Conservation (phyloP, 495 filamentous ascomycete species). For the Extremus antarcticus region DNA sequence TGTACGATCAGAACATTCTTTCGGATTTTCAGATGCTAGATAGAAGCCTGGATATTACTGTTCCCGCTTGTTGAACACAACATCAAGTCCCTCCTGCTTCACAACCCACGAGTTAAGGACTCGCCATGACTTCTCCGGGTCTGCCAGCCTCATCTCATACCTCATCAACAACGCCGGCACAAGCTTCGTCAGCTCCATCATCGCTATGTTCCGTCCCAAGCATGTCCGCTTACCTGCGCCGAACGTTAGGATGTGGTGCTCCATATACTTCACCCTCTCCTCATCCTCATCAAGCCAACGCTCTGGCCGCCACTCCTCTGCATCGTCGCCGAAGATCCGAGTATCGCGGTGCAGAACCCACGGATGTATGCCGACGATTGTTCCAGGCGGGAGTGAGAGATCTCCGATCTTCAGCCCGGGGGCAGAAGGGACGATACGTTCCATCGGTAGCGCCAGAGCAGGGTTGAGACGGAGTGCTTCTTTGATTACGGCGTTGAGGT, state of each 20-base stretch:
- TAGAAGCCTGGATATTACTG: neutral
- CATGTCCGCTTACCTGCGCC: constrained; percentile 23
- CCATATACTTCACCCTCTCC: constrained; percentile 17
- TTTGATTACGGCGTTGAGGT: constrained; percentile 30
- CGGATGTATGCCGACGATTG: constrained; percentile 18
- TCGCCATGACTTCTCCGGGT: constrained; percentile 17
- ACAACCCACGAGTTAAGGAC: constrained; percentile 17
- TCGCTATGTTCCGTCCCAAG: constrained; percentile 24
- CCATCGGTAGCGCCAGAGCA: constrained; percentile 31
- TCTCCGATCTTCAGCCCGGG: constrained; percentile 19
- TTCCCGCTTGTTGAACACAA: neutral
- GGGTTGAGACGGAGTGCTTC: constrained; percentile 30
- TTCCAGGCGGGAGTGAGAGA: constrained; percentile 9
- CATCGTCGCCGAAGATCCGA: constrained; percentile 20
- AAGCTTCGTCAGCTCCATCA: constrained; percentile 26
- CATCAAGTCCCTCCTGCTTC: constrained; percentile 17
- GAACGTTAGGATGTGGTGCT: constrained; percentile 19
- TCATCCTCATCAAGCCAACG: constrained; percentile 17
- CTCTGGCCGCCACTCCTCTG: constrained; percentile 15
- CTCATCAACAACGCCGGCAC: constrained; percentile 21
- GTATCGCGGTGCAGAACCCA: constrained; percentile 18
- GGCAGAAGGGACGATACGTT: constrained; percentile 31
- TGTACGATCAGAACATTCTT: too few relatives aligned
- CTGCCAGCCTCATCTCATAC: constrained; percentile 17
- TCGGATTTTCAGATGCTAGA: too few relatives aligned